phyloP scores from a whole-genome alignment of 2,329 filamentous ascomycete species.

The Pyricularia grisea region DNA sequence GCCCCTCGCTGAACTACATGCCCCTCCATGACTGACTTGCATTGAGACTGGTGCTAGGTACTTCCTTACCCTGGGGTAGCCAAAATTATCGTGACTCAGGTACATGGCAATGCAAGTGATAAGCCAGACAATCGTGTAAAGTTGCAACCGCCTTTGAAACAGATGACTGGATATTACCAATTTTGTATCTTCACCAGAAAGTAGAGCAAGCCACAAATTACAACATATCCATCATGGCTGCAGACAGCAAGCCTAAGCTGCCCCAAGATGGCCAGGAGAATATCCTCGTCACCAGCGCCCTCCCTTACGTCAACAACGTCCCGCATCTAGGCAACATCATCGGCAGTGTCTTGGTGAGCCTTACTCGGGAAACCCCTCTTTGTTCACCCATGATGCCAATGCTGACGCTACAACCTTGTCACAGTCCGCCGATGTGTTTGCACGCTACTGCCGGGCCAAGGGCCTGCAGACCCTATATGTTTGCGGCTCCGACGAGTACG shows the following conservation, averaged over 20 bases:
- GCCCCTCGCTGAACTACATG: not conserved
- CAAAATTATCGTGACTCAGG: not conserved
- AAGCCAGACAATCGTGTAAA: not conserved
- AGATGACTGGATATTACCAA: not conserved
- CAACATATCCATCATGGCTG: constrained; percentile 2
- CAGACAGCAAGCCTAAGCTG: not conserved
- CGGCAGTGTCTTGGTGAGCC: constrained; percentile 59
- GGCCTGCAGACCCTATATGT: constrained; percentile 75
- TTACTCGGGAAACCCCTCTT: not conserved
- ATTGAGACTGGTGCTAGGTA: not conserved
- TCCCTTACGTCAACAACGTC: constrained; percentile 45
- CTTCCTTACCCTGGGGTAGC: not conserved
- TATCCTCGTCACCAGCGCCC: constrained; percentile 76
- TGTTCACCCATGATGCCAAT: not conserved
- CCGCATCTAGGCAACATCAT: constrained; percentile 85
- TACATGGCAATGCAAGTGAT: not conserved
- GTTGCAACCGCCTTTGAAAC: not conserved
- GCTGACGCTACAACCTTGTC: not conserved
- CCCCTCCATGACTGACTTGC: not conserved
- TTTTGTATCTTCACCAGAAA: not conserved
- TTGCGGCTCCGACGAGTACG: constrained; percentile 63
- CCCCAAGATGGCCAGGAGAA: constrained; percentile 37
- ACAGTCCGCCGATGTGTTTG: constrained; percentile 71
- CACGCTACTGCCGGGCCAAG: constrained; percentile 70
- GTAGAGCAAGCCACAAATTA: not conserved